phyloP scores from a whole-genome alignment of 768 basidiomycete species.

The Macrolepiota dolichaula region DNA sequence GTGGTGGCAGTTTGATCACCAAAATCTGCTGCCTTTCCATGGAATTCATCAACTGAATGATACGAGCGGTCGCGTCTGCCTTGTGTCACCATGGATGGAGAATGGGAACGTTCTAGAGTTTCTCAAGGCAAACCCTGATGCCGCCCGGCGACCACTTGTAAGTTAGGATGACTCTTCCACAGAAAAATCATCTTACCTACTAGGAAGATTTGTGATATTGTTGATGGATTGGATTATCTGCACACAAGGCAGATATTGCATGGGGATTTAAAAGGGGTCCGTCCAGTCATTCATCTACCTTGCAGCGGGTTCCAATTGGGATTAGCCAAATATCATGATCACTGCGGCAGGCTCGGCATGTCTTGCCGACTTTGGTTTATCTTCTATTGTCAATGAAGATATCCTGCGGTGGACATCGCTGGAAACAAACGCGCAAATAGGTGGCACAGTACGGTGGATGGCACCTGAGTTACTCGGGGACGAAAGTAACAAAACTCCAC shows the following conservation, averaged over 20 bases:
- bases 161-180: background rate
- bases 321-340: background rate
- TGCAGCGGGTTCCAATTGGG: background rate
- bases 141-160: conserved; percentile 1
- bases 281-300: background rate
- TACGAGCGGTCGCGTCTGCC: background rate
- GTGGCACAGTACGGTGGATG: background rate
- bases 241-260: conserved; percentile 15
- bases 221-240: conserved; percentile 13
- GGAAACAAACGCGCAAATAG: background rate
- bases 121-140: conserved; percentile 1
- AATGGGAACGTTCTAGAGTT: conserved; percentile 8
- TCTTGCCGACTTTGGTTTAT: background rate
- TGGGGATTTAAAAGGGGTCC: conserved; percentile 22
- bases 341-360: background rate
- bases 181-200: background rate
- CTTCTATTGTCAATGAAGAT: background rate
- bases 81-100: conserved; percentile 13
- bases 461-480: background rate
- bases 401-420: background rate
- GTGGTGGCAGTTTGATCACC: conserved; percentile 7
- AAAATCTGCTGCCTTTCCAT: conserved; percentile 11
- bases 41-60: conserved; percentile 6
- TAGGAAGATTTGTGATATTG: conserved; percentile 10
- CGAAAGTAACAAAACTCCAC: conserved; percentile 1